Conservation (phyloP, 495 filamentous ascomycete genomes). For the Lasiosphaeria miniovina region DNA sequence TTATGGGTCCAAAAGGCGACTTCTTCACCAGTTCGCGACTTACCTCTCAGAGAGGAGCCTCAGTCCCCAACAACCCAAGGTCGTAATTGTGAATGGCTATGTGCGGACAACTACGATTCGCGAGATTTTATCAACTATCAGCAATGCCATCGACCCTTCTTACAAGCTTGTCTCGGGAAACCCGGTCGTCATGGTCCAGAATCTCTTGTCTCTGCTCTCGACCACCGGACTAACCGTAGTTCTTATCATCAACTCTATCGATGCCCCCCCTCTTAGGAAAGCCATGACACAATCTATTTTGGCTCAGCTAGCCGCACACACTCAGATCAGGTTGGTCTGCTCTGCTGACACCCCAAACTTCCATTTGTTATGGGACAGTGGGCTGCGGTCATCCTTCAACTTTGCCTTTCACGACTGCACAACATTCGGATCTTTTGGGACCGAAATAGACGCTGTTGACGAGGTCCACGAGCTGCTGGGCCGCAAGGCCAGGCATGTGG, state of each 20-base stretch:
- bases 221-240: slow-evolving; percentile 45
- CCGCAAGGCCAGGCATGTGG: slow-evolving; percentile 73
- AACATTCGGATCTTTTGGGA: slow-evolving; percentile 73
- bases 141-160: slow-evolving; percentile 58
- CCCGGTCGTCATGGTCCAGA: slow-evolving; percentile 54
- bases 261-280: slow-evolving; percentile 71
- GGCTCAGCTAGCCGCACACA: slow-evolving; percentile 70
- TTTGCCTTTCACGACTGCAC: slow-evolving; percentile 93
- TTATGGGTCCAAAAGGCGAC: slow-evolving; percentile 79
- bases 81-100: slow-evolving; percentile 89
- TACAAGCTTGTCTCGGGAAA: slow-evolving; percentile 38
- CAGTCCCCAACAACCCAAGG: slow-evolving; percentile 46
- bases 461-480: slow-evolving; percentile 84
- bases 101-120: slow-evolving; percentile 69
- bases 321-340: slow-evolving; percentile 69
- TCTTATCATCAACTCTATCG: slow-evolving; percentile 81
- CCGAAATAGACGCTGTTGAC: slow-evolving; percentile 76
- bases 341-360: slow-evolving; percentile 87
- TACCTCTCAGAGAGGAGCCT: slow-evolving; percentile 54
- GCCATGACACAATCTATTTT: slow-evolving; percentile 67
- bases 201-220: slow-evolving; percentile 49
- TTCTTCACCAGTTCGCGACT: slow-evolving; percentile 74
- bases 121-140: slow-evolving; percentile 73
- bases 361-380: slow-evolving; percentile 84
- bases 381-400: slow-evolving; percentile 71